Percentiles rank a stretch among this genome's conserved stretches.
Evolutionary conservation across 495 filamentous ascomycete genomes (phyloP).

Genomic region (Letharia lupina): DNA sequence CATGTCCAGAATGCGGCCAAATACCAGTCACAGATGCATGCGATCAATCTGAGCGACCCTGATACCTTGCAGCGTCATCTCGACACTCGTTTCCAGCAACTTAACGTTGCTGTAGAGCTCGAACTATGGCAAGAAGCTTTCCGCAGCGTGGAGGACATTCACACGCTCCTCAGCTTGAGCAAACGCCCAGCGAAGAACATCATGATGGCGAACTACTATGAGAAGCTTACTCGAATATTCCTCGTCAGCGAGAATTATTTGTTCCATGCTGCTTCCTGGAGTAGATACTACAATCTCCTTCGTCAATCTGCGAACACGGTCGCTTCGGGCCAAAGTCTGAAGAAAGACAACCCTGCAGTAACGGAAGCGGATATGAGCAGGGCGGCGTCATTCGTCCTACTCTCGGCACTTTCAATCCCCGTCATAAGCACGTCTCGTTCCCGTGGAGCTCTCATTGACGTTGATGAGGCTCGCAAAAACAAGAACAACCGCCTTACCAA

Average conservation of each 20-base stretch:
- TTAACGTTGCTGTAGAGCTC: constrained; percentile 95
- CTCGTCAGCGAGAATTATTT: constrained; percentile 98
- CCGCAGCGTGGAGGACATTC: constrained; percentile 96
- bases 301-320: constrained; percentile 81
- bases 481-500: constrained; percentile 97
- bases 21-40: constrained; percentile 97
- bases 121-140: constrained; percentile 99
- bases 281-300: constrained; percentile 91
- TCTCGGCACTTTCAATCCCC: constrained; percentile 90
- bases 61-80: constrained; percentile 95
- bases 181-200: constrained; percentile 98
- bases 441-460: constrained; percentile 87
- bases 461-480: constrained; percentile 95
- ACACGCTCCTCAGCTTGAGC: constrained; percentile 96
- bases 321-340: constrained; percentile 69
- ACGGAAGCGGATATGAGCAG: constrained; percentile 79
- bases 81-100: constrained; percentile 95
- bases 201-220: constrained; percentile 99
- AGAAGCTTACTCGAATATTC: constrained; percentile 97
- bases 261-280: constrained; percentile 97
- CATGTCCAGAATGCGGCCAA: constrained; percentile 99
- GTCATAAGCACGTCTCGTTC: constrained; percentile 98
- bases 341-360: constrained; percentile 91
- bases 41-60: constrained; percentile 95
- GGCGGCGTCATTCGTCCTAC: constrained; percentile 90